phyloP scores from a whole-genome alignment of 441 rosid genomes.

The Hura crepitans region DNA sequence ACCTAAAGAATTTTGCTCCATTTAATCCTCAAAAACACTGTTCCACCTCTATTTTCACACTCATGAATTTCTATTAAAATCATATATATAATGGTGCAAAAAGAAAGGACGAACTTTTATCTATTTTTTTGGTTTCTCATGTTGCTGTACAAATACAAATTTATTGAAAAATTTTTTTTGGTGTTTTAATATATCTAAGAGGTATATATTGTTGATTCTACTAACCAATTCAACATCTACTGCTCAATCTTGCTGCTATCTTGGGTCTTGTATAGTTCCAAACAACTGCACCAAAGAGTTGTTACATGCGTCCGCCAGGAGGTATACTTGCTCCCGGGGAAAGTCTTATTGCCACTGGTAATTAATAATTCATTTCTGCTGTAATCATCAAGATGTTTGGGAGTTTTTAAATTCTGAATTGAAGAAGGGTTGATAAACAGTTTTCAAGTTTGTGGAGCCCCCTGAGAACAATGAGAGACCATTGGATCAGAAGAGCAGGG shows the following conservation, averaged over 20 bases:
- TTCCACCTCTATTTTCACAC: too few relatives aligned
- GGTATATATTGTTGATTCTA: background rate
- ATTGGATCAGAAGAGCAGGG: slow-evolving; percentile 51
- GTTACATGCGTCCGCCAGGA: slow-evolving; percentile 78
- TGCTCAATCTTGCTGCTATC: background rate
- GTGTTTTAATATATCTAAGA: background rate
- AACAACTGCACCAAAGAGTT: slow-evolving; percentile 78
- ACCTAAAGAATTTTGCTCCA: too few relatives aligned
- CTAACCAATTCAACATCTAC: background rate
- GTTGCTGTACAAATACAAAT: background rate
- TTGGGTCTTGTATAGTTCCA: slow-evolving; percentile 43
- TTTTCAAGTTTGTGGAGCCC: slow-evolving; percentile 77
- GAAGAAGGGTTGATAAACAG: slow-evolving; percentile 36
- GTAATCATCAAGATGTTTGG: background rate
- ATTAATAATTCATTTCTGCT: slow-evolving; percentile 5
- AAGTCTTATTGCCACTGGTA: slow-evolving; percentile 64
- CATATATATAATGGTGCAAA: too few relatives aligned
- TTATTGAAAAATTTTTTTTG: background rate
- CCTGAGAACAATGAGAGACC: slow-evolving; percentile 60
- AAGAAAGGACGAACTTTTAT: background rate
- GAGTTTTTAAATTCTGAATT: slow-evolving; percentile 17
- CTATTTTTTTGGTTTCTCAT: background rate
- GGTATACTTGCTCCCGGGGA: slow-evolving; percentile 66
- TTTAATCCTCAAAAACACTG: too few relatives aligned
- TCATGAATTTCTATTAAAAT: too few relatives aligned